These are phyloP conservation scores for Exophiala viscosa DNA, from an alignment of 2,329 filamentous ascomycete species.

Conservation along the genomic window DNA sequence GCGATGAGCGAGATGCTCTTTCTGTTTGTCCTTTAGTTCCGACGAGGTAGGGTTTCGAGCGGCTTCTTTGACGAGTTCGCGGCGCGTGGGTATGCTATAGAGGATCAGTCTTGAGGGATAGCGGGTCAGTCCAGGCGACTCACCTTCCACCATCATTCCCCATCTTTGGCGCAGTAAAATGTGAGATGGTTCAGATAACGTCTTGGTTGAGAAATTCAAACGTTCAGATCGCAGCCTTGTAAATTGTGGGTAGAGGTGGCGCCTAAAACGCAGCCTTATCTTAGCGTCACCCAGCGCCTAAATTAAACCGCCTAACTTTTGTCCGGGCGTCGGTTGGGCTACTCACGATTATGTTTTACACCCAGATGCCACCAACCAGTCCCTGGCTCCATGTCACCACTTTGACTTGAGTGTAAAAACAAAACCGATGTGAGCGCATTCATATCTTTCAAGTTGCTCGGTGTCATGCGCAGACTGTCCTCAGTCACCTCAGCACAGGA, in stretches of 20 bases:
- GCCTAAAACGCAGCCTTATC: neutral
- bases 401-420: no score
- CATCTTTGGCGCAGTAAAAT: slow-evolving; percentile 46
- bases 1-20: slow-evolving; percentile 78
- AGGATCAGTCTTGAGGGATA: slow-evolving; percentile 4
- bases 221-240: neutral
- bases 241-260: neutral
- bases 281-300: no score
- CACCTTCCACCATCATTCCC: slow-evolving; percentile 91
- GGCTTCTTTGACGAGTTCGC: slow-evolving; percentile 92
- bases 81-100: slow-evolving; percentile 78
- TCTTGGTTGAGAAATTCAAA: neutral
- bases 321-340: no score
- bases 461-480: no score
- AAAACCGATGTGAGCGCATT: no score
- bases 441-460: no score
- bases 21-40: slow-evolving; percentile 82
- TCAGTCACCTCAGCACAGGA: no score
- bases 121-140: slow-evolving; percentile 19
- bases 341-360: no score
- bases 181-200: neutral
- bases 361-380: no score
- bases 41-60: slow-evolving; percentile 76
- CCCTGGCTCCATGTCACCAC: no score
- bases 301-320: neutral